phyloP scores from a whole-genome alignment of 2,329 filamentous ascomycete genomes.

The Metarhizium brunneum region DNA sequence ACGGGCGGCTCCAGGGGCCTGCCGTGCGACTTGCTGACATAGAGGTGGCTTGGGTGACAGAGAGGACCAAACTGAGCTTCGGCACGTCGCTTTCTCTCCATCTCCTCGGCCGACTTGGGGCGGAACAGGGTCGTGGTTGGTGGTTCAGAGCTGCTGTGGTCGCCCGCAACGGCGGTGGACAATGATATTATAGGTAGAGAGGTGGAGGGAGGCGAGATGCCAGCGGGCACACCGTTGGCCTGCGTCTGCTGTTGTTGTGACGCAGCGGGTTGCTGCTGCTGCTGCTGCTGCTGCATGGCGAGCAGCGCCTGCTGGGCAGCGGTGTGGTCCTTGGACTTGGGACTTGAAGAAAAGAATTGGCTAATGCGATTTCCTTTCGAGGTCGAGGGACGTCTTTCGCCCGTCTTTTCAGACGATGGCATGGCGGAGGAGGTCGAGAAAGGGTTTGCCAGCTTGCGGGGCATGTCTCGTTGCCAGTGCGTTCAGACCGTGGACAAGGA shows the following conservation, averaged over 20 bases:
- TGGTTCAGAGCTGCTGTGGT: constrained; percentile 61
- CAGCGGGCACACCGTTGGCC: constrained; percentile 41
- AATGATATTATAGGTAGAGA: constrained; percentile 86
- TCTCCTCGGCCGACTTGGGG: constrained; percentile 77
- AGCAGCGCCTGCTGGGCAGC: constrained; percentile 60
- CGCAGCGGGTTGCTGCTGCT: constrained; percentile 7
- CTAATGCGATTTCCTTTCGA: constrained; percentile 69
- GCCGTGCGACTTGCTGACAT: constrained; percentile 81
- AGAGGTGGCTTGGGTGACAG: constrained; percentile 69
- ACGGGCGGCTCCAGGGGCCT: constrained; percentile 71
- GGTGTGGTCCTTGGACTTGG: constrained; percentile 61
- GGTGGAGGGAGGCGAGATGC: constrained; percentile 62
- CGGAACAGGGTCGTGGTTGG: constrained; percentile 75
- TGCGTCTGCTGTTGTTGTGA: constrained; percentile 6
- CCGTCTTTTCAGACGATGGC: constrained; percentile 37
- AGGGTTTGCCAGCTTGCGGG: constrained; percentile 49
- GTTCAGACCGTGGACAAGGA: background rate
- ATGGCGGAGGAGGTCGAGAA: constrained; percentile 43
- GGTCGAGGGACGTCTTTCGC: constrained; percentile 49
- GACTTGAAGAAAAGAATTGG: constrained; percentile 74
- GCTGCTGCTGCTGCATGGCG: constrained; percentile 50
- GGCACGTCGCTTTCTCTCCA: constrained; percentile 61
- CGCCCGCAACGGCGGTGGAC: constrained; percentile 71
- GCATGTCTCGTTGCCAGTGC: constrained; percentile 34
- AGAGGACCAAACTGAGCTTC: constrained; percentile 91